Evolutionary conservation across 2,329 filamentous ascomycete species (phyloP).

Genomic region (Bipolaris gigantea): DNA sequence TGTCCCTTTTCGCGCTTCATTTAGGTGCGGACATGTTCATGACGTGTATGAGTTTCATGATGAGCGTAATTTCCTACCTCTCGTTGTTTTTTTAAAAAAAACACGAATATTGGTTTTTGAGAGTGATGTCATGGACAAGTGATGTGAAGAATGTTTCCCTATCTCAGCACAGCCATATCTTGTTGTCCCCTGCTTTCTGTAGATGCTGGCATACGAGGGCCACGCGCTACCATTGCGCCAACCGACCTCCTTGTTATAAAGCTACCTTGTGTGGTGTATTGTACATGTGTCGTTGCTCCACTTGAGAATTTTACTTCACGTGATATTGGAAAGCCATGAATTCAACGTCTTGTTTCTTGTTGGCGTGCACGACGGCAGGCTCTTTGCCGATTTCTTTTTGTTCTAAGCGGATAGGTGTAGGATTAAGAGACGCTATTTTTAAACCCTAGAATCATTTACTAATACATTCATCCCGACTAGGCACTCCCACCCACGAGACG

Average conservation of each 20-base stretch:
- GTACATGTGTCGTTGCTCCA: neutral
- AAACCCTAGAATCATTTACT: no score
- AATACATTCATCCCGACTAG: no score
- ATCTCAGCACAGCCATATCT: neutral
- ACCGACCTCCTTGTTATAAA: conserved; percentile 28
- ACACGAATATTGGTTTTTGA: neutral
- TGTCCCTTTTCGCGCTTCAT: conserved; percentile 24
- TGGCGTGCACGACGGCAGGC: no score
- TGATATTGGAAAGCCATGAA: no score
- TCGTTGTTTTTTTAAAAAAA: conserved; percentile 1
- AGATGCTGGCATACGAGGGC: conserved; percentile 31
- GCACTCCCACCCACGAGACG: no score
- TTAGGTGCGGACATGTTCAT: conserved; percentile 25
- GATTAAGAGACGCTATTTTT: no score
- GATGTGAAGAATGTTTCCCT: neutral
- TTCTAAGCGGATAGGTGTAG: no score
- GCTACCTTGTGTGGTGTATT: neutral
- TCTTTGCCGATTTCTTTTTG: no score
- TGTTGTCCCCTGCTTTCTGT: neutral
- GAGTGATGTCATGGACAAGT: neutral
- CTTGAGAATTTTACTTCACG: no score
- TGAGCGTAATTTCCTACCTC: conserved; percentile 17
- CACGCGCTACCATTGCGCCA: conserved; percentile 47
- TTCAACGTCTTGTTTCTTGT: no score
- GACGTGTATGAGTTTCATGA: conserved; percentile 34